Evolutionary conservation across 192 early-diverging fungal genomes (phyloP).

Genomic region (Pilobolus umbonatus): DNA sequence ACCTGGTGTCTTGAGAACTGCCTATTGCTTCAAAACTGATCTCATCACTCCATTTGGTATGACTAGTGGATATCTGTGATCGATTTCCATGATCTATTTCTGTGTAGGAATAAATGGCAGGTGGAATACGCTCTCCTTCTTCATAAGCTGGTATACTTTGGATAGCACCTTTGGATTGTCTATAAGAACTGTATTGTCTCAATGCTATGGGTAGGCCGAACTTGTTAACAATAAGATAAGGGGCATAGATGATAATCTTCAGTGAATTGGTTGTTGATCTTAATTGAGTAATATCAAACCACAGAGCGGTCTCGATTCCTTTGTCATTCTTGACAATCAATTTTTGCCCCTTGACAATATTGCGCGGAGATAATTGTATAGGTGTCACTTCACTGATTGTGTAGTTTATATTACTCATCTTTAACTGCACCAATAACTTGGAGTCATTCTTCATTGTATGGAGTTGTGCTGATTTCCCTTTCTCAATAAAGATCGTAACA

Average conservation of each 20-base stretch:
- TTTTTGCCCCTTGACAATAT: neutral
- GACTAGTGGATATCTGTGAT: conserved; percentile 53
- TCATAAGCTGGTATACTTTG: conserved; percentile 9
- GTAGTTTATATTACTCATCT: conserved; percentile 3
- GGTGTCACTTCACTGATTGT: neutral
- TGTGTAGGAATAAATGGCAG: conserved; percentile 70
- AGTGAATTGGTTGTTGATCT: conserved; percentile 38
- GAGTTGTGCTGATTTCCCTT: conserved; percentile 10
- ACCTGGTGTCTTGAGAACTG: conserved; percentile 54
- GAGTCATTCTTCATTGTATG: conserved; percentile 11
- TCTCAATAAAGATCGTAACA: neutral
- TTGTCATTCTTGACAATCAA: neutral
- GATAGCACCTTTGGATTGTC: neutral
- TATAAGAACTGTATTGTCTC: neutral
- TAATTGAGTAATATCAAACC: conserved; percentile 12
- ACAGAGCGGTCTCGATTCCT: neutral
- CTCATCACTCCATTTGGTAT: conserved; percentile 69
- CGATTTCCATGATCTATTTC: conserved; percentile 69
- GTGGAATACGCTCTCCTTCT: conserved; percentile 19
- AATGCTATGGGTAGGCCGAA: conserved; percentile 53
- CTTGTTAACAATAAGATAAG: conserved; percentile 80
- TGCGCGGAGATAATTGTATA: neutral
- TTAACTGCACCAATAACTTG: neutral
- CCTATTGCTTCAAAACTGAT: conserved; percentile 86
- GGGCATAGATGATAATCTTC: conserved; percentile 67